phyloP scores from a whole-genome alignment of 306 rosid genomes.

The Morella rubra region DNA sequence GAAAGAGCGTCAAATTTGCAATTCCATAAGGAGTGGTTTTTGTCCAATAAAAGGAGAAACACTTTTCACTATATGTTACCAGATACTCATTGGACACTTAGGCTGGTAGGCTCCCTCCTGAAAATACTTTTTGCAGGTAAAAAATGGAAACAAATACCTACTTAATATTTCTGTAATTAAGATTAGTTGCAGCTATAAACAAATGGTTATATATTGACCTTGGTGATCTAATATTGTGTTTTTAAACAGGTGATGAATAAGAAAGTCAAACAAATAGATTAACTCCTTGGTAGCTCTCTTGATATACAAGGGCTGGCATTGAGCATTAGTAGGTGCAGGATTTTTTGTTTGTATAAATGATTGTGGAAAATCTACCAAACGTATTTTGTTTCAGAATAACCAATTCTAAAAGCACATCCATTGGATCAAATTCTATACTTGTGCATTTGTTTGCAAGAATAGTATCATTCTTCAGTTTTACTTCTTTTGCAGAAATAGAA shows the following conservation, averaged over 20 bases:
- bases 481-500: constrained; percentile 44
- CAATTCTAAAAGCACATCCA: not conserved
- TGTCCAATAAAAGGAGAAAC: not conserved
- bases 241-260: not conserved
- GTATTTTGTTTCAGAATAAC: not conserved
- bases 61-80: not conserved
- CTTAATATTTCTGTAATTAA: not conserved
- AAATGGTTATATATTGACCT: not conserved
- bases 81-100: not conserved
- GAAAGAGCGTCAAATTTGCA: not conserved
- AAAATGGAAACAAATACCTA: not conserved
- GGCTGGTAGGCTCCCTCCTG: not conserved
- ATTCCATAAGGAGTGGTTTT: not conserved
- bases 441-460: not conserved
- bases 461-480: constrained; percentile 2
- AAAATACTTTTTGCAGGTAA: not conserved
- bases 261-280: not conserved
- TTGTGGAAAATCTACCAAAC: not conserved
- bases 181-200: not conserved
- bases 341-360: not conserved
- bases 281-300: not conserved
- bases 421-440: constrained; percentile 8
- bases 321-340: not conserved
- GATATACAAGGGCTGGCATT: not conserved
- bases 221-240: not conserved